Percentiles rank a stretch among this genome's conserved stretches.
Evolutionary conservation across 1,284 basidiomycete genomes (phyloP).

Genomic region (Dichomitus squalens): DNA sequence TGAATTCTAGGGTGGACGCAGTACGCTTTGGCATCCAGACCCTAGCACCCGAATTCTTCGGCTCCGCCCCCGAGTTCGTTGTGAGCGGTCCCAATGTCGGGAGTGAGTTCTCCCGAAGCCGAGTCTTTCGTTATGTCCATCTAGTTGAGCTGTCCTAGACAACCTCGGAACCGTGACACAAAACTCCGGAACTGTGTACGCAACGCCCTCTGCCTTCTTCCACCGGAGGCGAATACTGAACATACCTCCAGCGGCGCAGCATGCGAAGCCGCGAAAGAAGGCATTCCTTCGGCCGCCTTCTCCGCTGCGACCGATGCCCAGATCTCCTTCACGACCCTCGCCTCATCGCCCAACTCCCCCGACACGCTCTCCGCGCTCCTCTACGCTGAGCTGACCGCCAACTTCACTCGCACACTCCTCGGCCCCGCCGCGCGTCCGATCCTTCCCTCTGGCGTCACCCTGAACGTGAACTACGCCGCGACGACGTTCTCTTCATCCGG

Average conservation of each 20-base stretch:
- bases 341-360: slow-evolving; percentile 32
- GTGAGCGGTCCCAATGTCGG: slow-evolving; percentile 52
- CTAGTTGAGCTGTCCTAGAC: slow-evolving; percentile 30
- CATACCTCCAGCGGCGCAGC: slow-evolving; percentile 46
- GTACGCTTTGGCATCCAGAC: slow-evolving; percentile 49
- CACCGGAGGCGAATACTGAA: neutral
- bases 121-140: neutral
- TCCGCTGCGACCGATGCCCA: slow-evolving; percentile 43
- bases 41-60: slow-evolving; percentile 46
- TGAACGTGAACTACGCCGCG: slow-evolving; percentile 56
- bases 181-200: slow-evolving; percentile 52
- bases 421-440: slow-evolving; percentile 33
- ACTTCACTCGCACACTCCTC: slow-evolving; percentile 43
- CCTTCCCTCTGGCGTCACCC: slow-evolving; percentile 41
- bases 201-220: neutral
- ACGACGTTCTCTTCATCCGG: slow-evolving; percentile 30
- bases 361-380: slow-evolving; percentile 39
- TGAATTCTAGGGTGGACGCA: slow-evolving; percentile 39
- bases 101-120: neutral
- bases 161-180: slow-evolving; percentile 40
- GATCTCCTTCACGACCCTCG: slow-evolving; percentile 49
- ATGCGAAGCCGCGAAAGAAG: slow-evolving; percentile 45
- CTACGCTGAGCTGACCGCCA: slow-evolving; percentile 44
- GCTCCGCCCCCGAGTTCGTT: slow-evolving; percentile 48
- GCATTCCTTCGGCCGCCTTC: slow-evolving; percentile 53